phyloP scores from a whole-genome alignment of 164 flowering plant species.

The Piper longum region DNA sequence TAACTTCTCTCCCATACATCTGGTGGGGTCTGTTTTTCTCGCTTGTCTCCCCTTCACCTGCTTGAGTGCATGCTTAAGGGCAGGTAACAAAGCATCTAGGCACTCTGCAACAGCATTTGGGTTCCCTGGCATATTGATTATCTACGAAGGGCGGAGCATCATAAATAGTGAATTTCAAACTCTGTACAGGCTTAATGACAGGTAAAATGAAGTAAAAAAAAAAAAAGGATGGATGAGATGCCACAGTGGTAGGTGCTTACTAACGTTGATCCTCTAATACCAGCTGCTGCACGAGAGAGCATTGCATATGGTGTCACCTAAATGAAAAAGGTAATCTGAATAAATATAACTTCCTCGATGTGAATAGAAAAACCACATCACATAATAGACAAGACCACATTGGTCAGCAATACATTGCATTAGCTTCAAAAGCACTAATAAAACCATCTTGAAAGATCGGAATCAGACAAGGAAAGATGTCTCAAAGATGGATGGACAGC shows the following conservation, averaged over 20 bases:
- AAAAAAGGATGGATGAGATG: not conserved
- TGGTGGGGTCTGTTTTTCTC: constrained; percentile 55
- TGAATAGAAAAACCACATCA: not conserved
- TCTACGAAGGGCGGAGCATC: constrained; percentile 22
- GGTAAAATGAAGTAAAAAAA: not conserved
- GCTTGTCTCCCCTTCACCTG: constrained; percentile 89
- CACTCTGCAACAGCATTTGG: constrained; percentile 93
- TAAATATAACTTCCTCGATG: not conserved
- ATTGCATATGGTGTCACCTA: constrained; percentile 96
- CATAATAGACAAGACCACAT: not conserved
- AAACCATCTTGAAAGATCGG: too few species aligned
- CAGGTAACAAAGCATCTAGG: constrained; percentile 81
- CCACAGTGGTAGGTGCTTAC: constrained; percentile 22
- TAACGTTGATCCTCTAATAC: constrained; percentile 88
- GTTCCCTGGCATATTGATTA: constrained; percentile 99
- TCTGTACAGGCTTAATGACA: not conserved
- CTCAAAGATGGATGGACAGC: too few species aligned
- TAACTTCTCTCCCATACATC: constrained; percentile 71
- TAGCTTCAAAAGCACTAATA: not conserved
- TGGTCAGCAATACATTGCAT: not conserved
- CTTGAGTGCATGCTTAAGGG: constrained; percentile 77
- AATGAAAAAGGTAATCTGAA: not conserved
- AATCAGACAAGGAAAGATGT: too few species aligned
- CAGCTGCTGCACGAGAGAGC: constrained; percentile 91
- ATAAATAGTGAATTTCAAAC: not conserved